A percentile compares a stretch with the other conserved stretches of the same genome.
phyloP scores from a whole-genome alignment of 345 rosid species.

The Dimocarpus longan region DNA sequence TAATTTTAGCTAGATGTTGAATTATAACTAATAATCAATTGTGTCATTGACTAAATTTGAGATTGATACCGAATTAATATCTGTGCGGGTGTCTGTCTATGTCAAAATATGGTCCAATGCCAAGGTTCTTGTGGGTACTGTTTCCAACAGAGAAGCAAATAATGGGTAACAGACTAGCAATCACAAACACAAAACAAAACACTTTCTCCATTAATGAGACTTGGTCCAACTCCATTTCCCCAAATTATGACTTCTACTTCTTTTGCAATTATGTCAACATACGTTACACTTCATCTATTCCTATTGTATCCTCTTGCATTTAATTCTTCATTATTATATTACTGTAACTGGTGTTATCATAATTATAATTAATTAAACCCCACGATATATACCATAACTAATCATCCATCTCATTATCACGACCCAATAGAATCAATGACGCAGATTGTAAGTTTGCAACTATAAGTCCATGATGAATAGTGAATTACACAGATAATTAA shows the following conservation, averaged over 20 bases:
- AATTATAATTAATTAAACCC: background rate
- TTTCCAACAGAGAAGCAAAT: background rate
- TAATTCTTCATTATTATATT: conserved; percentile 4
- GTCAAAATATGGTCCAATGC: background rate
- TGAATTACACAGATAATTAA: no score
- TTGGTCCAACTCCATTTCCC: conserved; percentile 2
- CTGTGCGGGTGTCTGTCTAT: no score
- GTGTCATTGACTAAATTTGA: no score
- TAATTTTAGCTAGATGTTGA: no score
- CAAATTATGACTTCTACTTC: background rate
- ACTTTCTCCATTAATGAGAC: conserved; percentile 12
- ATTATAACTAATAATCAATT: no score
- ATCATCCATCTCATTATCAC: no score
- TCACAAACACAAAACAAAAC: background rate
- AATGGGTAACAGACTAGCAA: background rate
- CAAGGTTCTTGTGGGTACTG: background rate
- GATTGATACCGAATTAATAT: no score
- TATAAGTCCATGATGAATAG: no score
- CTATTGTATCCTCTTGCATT: conserved; percentile 5
- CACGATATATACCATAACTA: background rate
- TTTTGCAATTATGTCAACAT: conserved; percentile 13
- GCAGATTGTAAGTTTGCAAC: no score
- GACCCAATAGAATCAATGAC: no score
- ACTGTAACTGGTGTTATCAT: no score
- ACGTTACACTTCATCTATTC: conserved; percentile 9